phyloP scores from a whole-genome alignment of 2,329 filamentous ascomycete genomes.

The Sordariomycetes sp. region DNA sequence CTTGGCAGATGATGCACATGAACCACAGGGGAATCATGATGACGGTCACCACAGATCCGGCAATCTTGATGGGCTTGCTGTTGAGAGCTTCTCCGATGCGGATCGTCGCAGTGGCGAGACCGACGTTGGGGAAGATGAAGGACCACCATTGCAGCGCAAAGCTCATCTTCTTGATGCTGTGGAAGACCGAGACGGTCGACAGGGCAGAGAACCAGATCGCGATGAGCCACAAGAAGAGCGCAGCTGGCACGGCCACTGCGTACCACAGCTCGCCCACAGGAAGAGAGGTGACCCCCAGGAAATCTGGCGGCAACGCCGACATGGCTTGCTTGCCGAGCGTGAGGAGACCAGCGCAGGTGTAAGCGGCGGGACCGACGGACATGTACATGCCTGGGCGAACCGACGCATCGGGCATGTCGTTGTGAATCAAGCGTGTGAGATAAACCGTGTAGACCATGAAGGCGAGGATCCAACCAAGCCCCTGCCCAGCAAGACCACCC shows the following conservation, averaged over 20 bases:
- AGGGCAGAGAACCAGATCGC: slow-evolving; percentile 48
- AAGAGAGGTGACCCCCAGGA: slow-evolving; percentile 27
- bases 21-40: slow-evolving; percentile 36
- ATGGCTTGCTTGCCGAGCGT: slow-evolving; percentile 2
- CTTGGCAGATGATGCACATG: no score
- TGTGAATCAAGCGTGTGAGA: slow-evolving; percentile 60
- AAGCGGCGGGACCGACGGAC: slow-evolving; percentile 65
- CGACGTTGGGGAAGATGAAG: slow-evolving; percentile 53
- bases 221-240: slow-evolving; percentile 57
- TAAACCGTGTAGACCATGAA: slow-evolving; percentile 67
- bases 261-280: no score
- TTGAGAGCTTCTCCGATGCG: slow-evolving; percentile 39
- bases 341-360: slow-evolving; percentile 57
- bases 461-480: slow-evolving; percentile 59
- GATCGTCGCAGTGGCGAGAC: slow-evolving; percentile 48
- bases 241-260: slow-evolving; percentile 35
- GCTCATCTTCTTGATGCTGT: slow-evolving; percentile 22
- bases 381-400: slow-evolving; percentile 64
- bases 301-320: slow-evolving; percentile 6
- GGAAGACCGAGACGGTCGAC: slow-evolving; percentile 15
- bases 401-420: slow-evolving; percentile 47
- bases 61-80: slow-evolving; percentile 30
- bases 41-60: slow-evolving; percentile 39
- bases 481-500: slow-evolving; percentile 60
- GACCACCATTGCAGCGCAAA: slow-evolving; percentile 59